phyloP scores from a whole-genome alignment of 805 yeast species.

The Starmerella tilneyi region DNA sequence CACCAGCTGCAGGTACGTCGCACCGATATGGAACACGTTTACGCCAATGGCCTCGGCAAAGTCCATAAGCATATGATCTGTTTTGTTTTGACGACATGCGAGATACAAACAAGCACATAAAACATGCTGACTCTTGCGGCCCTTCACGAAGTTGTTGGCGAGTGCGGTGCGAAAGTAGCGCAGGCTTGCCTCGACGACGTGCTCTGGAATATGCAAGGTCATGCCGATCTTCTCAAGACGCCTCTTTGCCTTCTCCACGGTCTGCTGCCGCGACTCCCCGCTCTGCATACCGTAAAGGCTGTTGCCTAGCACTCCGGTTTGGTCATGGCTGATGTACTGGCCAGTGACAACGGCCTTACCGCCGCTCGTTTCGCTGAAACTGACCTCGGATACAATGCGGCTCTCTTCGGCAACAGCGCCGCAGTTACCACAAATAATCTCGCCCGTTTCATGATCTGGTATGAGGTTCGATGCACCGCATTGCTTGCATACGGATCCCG shows the following conservation, averaged over 20 bases:
- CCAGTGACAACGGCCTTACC: slow-evolving; percentile 98
- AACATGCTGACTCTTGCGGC: slow-evolving; percentile 91
- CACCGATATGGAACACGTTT: slow-evolving; percentile 88
- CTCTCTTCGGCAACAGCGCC: slow-evolving; percentile 85
- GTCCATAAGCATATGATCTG: slow-evolving; percentile 93
- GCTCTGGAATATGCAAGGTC: slow-evolving; percentile 70
- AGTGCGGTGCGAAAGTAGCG: slow-evolving; percentile 86
- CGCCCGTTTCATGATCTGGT: slow-evolving; percentile 32
- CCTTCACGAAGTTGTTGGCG: slow-evolving; percentile 84
- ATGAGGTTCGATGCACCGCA: slow-evolving; percentile 22
- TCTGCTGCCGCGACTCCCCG: slow-evolving; percentile 75
- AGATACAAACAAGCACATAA: slow-evolving; percentile 89
- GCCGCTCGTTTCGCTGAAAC: slow-evolving; percentile 79
- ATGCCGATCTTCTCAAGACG: slow-evolving; percentile 71
- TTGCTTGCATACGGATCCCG: slow-evolving; percentile 17
- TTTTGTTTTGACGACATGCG: slow-evolving; percentile 83
- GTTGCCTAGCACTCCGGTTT: slow-evolving; percentile 55
- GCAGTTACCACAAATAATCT: slow-evolving; percentile 69
- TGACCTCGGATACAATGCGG: slow-evolving; percentile 90
- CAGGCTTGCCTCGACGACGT: slow-evolving; percentile 73
- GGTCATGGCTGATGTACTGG: slow-evolving; percentile 81
- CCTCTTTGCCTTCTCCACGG: slow-evolving; percentile 71
- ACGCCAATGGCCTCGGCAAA: slow-evolving; percentile 83
- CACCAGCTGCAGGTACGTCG: slow-evolving; percentile 90
- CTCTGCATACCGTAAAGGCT: slow-evolving; percentile 40